These are phyloP conservation scores for Acanthamoeba sp. DNA, from an alignment of 208 protist species.

Conservation along the genomic window DNA sequence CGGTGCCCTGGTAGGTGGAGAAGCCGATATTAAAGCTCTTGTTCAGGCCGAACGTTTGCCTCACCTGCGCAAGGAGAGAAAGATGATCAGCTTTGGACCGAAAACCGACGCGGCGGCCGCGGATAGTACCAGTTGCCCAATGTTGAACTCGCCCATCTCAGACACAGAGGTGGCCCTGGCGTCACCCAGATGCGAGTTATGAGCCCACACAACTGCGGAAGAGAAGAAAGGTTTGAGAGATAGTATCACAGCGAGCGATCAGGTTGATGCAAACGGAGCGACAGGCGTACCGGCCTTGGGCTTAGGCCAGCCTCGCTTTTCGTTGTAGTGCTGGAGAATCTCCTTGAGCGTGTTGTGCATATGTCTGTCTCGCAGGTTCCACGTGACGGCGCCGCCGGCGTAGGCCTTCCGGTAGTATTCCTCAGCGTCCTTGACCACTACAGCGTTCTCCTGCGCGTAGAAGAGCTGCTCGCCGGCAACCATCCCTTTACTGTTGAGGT, in stretches of 20 bases:
- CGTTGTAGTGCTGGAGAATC: slow-evolving; percentile 64
- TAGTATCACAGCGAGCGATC: neutral
- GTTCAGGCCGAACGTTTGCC: slow-evolving; percentile 62
- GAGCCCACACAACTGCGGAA: slow-evolving; percentile 70
- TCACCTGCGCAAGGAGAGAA: neutral
- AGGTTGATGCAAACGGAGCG: neutral
- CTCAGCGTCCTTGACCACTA: slow-evolving; percentile 64
- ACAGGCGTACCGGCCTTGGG: neutral
- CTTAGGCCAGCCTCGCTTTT: neutral
- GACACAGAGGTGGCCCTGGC: slow-evolving; percentile 21
- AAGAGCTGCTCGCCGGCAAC: slow-evolving; percentile 38
- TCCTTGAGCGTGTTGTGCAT: slow-evolving; percentile 63
- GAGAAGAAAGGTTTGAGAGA: neutral
- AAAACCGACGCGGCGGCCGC: neutral
- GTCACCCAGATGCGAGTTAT: slow-evolving; percentile 77
- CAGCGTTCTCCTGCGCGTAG: slow-evolving; percentile 60
- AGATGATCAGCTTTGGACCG: too few relatives aligned
- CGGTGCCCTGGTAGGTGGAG: slow-evolving; percentile 58
- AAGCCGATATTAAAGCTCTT: slow-evolving; percentile 74
- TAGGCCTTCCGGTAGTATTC: slow-evolving; percentile 72
- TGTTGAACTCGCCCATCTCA: slow-evolving; percentile 31
- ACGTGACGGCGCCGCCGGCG: slow-evolving; percentile 54
- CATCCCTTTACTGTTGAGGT: slow-evolving; percentile 3
- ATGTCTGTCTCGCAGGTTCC: slow-evolving; percentile 64
- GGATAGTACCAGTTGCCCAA: slow-evolving; percentile 18